Evolutionary conservation across 164 flowering plant species (phyloP), one percentile per base, ranked within the genome.

Genomic region (Annona squamosa): DNA sequence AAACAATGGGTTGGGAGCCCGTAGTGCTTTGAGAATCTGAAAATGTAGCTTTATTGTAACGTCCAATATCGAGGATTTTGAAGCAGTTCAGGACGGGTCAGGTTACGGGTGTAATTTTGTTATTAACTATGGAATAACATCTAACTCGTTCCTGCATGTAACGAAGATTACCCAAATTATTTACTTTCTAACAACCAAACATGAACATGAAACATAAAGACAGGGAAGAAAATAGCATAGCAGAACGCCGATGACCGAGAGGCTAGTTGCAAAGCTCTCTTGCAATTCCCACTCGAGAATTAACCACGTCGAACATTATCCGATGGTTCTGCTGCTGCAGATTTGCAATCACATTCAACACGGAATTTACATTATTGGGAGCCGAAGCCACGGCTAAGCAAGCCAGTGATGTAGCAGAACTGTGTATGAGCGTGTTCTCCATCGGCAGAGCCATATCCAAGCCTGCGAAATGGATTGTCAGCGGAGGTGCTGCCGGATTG

Each of bases 311-410:
- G 69, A 87, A 88, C 76, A 92, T 43, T 12, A 94, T 81, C 84
- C 99, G 79, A 1, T 83, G 84, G 71, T 95, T 93, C 84, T 95
- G 98, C 81, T 93, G 97, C 83, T 95, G 97, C 81, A 88, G 69
- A 81, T 88, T 95, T 12, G 97, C 99, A 45, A 94, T 87, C 3
- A 92, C 89, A 68, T 94, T 94, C 81, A 91, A 47, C 68, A 84
- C 93, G 2, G 90, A 84, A 81, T 88, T 87, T 82, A 87, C 91
- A 72, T 87, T 89, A 48, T 72, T 78, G 3, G 97, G 97, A 41
- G 93, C 85, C 1, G 94, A 84, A 1, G 97, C 99, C 97, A 94
- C 91, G 16, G 97, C 87, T 80, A 94, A 78, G 75, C 99, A 95
- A 2, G 93, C 89, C 71, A 84, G 26, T 3, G 90, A 69, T 17